Percentiles rank a stretch among this genome's conserved stretches.
These are phyloP conservation scores for Bocquillonia castaneifolia DNA, from an alignment of 441 rosid species.

Conservation along the genomic window DNA sequence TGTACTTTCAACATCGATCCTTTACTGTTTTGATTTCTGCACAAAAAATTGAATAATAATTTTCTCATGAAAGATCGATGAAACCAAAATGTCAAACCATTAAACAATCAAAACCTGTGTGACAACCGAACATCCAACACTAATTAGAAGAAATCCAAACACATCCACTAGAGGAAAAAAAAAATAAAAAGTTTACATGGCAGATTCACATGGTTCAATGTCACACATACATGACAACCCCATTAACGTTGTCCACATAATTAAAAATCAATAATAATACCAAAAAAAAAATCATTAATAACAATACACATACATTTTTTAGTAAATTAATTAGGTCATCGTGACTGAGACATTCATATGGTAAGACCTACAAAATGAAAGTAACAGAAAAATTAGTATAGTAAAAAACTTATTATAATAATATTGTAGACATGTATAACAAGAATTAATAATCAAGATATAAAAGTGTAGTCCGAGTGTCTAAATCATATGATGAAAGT, in stretches of 20 bases:
- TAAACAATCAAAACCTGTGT: constrained; percentile 13
- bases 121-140: constrained; percentile 22
- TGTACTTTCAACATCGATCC: too few species aligned
- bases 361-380: constrained; percentile 29
- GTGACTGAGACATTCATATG: constrained; percentile 23
- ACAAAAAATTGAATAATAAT: background rate
- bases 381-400: background rate
- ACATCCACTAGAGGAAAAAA: constrained; percentile 12
- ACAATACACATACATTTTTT: constrained; percentile 18
- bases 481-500: too few species aligned
- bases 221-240: constrained; percentile 21
- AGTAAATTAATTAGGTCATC: constrained; percentile 21
- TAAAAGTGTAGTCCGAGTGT: too few species aligned
- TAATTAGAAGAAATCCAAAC: too few species aligned
- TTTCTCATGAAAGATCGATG: background rate
- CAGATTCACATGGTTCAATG: constrained; percentile 25
- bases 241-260: constrained; percentile 18
- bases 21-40: background rate
- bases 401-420: background rate
- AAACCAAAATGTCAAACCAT: constrained; percentile 2
- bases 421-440: background rate
- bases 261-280: background rate
- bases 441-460: too few species aligned
- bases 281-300: constrained; percentile 2
- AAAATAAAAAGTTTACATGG: too few species aligned